Evolutionary conservation across 345 rosid genomes (phyloP).

Genomic region (Lagerstroemia speciosa): DNA sequence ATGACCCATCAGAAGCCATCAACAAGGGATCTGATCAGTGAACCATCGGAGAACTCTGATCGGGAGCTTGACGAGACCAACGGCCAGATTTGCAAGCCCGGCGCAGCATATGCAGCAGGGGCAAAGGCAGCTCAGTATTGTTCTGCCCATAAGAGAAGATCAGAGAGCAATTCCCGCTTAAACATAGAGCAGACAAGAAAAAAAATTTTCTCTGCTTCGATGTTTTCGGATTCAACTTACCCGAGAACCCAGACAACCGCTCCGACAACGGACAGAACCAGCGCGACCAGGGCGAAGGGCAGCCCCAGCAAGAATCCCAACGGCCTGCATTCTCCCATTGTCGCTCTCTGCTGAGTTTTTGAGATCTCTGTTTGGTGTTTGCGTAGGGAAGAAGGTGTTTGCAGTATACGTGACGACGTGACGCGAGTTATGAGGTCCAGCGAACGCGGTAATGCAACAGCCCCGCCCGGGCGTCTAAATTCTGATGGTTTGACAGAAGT

Average conservation of each 20-base stretch:
- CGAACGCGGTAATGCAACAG: not conserved
- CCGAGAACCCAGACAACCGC: conserved; percentile 72
- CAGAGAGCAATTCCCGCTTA: not conserved
- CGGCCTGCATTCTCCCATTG: conserved; percentile 71
- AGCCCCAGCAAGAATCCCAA: conserved; percentile 71
- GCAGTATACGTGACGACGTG: not conserved
- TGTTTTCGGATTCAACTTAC: conserved; percentile 19
- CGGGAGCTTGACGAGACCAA: conserved; percentile 62
- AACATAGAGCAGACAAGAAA: not conserved
- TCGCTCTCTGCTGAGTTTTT: not conserved
- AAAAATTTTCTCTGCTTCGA: not conserved
- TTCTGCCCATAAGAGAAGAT: conserved; percentile 28
- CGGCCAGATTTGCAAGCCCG: conserved; percentile 55
- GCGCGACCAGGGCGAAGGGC: conserved; percentile 67
- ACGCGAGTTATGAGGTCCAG: not conserved
- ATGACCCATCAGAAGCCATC: no score
- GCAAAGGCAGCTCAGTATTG: conserved; percentile 67
- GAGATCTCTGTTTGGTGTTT: not conserved
- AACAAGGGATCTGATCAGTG: conserved; percentile 70
- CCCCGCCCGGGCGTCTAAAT: not conserved
- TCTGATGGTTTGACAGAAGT: not conserved
- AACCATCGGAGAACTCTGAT: conserved; percentile 56
- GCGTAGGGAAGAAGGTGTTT: not conserved
- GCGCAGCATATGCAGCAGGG: conserved; percentile 76
- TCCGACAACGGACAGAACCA: conserved; percentile 55